Percentiles rank a stretch among this genome's conserved stretches.
These are phyloP conservation scores for Arthroderma sp. DNA, from an alignment of 2,329 filamentous ascomycete species.

Conservation along the genomic window DNA sequence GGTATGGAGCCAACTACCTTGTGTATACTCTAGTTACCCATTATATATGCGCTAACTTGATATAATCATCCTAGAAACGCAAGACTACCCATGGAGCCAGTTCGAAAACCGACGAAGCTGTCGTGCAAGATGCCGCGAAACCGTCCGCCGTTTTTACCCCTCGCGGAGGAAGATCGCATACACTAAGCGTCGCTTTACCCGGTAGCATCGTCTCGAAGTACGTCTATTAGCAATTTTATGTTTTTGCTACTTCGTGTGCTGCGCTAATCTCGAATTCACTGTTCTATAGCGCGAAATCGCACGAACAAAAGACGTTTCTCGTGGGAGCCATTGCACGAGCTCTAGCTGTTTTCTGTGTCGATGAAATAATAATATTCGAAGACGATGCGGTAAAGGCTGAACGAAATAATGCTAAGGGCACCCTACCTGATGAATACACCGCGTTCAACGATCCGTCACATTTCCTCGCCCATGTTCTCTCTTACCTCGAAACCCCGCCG, in stretches of 20 bases:
- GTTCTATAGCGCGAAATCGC: constrained; percentile 48
- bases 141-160: constrained; percentile 58
- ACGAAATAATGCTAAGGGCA: constrained; percentile 10
- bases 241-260: background rate
- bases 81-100: constrained; percentile 12
- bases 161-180: constrained; percentile 52
- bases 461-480: constrained; percentile 66
- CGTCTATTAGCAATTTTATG: constrained; percentile 12
- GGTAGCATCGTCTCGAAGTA: constrained; percentile 67
- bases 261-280: background rate
- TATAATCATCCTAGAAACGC: constrained; percentile 11
- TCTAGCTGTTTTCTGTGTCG: constrained; percentile 68
- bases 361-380: constrained; percentile 72
- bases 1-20: constrained; percentile 1
- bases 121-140: constrained; percentile 45
- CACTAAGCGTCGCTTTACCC: constrained; percentile 63
- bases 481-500: constrained; percentile 72
- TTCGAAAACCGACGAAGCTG: constrained; percentile 4
- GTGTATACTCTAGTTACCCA: too few species aligned
- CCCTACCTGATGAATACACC: constrained; percentile 37
- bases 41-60: too few species aligned
- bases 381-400: constrained; percentile 35
- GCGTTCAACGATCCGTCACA: constrained; percentile 63
- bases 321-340: constrained; percentile 68
- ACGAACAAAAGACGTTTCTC: constrained; percentile 61